Conservation (phyloP, 2,329 filamentous ascomycete species). For the Hypoxylon sp. region DNA sequence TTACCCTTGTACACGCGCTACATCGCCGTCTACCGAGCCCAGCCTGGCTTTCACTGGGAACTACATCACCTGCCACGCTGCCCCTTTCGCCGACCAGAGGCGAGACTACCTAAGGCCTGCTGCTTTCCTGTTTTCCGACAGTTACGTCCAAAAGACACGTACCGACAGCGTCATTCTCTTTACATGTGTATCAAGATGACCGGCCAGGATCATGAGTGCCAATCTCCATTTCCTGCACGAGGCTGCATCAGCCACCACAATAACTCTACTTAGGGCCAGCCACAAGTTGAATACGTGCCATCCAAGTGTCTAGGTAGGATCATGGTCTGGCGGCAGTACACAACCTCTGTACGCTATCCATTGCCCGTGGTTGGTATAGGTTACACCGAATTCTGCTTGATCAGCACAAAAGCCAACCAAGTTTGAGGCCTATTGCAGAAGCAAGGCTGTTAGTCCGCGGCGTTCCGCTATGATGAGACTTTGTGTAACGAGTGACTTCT, state of each 20-base stretch:
- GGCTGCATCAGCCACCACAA: constrained; percentile 26
- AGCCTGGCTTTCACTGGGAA: constrained; percentile 3
- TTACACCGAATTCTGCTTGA: background rate
- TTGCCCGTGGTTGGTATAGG: background rate
- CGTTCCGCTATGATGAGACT: background rate
- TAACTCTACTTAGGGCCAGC: background rate
- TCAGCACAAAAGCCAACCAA: constrained; percentile 7
- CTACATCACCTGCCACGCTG: constrained; percentile 10
- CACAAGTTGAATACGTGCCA: background rate
- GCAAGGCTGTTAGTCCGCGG: background rate
- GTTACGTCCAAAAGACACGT: background rate
- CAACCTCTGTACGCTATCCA: background rate
- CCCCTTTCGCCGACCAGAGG: background rate
- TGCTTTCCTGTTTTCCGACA: background rate
- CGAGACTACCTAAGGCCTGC: background rate
- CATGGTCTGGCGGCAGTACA: background rate
- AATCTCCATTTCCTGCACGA: background rate
- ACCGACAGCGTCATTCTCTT: background rate
- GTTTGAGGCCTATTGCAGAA: constrained; percentile 1
- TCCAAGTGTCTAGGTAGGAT: background rate
- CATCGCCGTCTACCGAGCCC: background rate
- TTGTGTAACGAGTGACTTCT: background rate
- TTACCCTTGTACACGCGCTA: background rate
- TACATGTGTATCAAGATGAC: background rate
- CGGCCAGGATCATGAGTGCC: background rate